Evolutionary conservation across 2,329 filamentous ascomycete genomes (phyloP).

Genomic region (Neofusicoccum sp.): DNA sequence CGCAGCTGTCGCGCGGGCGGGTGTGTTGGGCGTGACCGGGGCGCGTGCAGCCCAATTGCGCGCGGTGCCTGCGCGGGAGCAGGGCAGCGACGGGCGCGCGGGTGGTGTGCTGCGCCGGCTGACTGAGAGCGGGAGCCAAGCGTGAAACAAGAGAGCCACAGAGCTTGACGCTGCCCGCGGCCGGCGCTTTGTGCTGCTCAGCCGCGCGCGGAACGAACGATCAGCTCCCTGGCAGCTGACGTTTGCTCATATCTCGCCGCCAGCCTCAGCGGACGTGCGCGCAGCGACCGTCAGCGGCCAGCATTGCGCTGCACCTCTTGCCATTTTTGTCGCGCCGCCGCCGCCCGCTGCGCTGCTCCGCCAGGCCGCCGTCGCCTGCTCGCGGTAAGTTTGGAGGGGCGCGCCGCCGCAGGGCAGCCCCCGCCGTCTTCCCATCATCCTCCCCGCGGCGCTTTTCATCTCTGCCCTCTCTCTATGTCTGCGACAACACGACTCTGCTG

Average conservation of each 20-base stretch:
- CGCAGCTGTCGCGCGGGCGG: too few species aligned
- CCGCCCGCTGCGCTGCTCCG: not conserved
- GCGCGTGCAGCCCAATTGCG: not conserved
- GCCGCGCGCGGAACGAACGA: slow-evolving; percentile 15
- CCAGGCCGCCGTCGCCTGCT: not conserved
- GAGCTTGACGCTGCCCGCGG: slow-evolving; percentile 8
- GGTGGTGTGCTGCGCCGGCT: slow-evolving; percentile 1
- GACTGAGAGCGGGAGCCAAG: not conserved
- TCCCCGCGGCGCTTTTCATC: slow-evolving; percentile 6
- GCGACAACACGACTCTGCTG: not conserved
- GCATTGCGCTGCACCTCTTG: slow-evolving; percentile 3
- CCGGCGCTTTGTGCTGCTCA: slow-evolving; percentile 17
- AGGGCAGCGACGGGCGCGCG: not conserved
- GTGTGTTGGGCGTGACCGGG: not conserved
- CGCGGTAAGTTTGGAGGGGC: slow-evolving; percentile 3
- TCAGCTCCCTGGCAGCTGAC: slow-evolving; percentile 17
- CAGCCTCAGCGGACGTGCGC: slow-evolving; percentile 7
- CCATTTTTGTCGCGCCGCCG: slow-evolving; percentile 12
- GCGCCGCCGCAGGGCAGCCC: not conserved
- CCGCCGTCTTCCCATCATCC: not conserved
- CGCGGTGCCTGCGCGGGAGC: not conserved
- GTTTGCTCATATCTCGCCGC: slow-evolving; percentile 16
- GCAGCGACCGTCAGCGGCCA: slow-evolving; percentile 5
- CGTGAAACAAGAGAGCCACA: slow-evolving; percentile 15
- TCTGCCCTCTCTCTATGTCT: slow-evolving; percentile 10